Evolutionary conservation across 768 basidiomycete species (phyloP), one percentile per base, ranked within the genome.

Genomic region (Boletus patriciae): DNA sequence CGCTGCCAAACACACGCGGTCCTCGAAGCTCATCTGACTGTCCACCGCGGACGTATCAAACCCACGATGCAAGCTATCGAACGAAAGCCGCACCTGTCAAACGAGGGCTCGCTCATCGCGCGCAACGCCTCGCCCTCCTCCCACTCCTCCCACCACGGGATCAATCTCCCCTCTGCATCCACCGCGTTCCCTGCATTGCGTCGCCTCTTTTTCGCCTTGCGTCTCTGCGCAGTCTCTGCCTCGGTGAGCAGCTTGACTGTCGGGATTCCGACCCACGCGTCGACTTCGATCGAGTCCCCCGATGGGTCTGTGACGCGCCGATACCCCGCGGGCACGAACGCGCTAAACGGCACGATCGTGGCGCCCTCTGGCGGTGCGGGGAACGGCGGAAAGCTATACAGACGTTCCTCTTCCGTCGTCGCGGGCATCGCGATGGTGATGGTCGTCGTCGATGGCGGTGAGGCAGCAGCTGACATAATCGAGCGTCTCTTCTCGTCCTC

Each of bases 341-440:
- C 66, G 41, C 69, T 66, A 66, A 83, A 84, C 0, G 79, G 72
- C 36, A 75, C 65, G 56, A 83, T 73, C 29, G 56, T 57, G 19
- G 77, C 75, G 18, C 77, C 81, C 6, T 65, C 62, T 0, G 80
- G 80, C 0, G 60, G 45, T 3, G 43, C 15, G 8, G 83, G 82
- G 60, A 83, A 84, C 0, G 82, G 81, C 1, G 82, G 82, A 54
- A 82, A 83, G 11, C 3, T 44, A 15, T 41, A 46, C 21, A 42
- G 0, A 4, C 46, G 21, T 1, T 55, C 51, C 25, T 53, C 19
- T 31, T 11, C 25, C 11, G 36, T 25, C 41, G 25, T 23, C 23
- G 34, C 13, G 9, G 50, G 3, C 40, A 40, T 55, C 36, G 21
- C 21, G 46, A 10, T 23, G 10, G 12, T 31, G 7, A 31, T 15